These are phyloP conservation scores for Achaetomium macrosporum DNA, from an alignment of 2,329 filamentous ascomycete genomes.

Conservation along the genomic window DNA sequence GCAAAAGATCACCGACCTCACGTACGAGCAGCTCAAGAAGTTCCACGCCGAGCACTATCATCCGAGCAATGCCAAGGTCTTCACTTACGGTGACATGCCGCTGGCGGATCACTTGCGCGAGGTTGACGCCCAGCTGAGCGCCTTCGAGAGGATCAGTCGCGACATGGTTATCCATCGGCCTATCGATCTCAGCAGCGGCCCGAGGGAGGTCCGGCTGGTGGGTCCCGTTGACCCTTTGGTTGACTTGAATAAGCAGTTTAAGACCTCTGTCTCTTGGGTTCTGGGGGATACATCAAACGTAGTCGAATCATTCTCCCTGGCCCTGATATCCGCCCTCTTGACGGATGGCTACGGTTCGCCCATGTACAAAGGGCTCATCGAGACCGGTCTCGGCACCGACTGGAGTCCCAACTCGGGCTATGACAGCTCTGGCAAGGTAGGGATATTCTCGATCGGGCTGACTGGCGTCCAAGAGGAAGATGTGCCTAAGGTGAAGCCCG, in stretches of 20 bases:
- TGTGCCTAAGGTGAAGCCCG: slow-evolving; percentile 68
- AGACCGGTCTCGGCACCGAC: slow-evolving; percentile 83
- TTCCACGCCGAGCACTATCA: slow-evolving; percentile 95
- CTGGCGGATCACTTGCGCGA: slow-evolving; percentile 74
- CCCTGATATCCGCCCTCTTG: slow-evolving; percentile 74
- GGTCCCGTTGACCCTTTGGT: slow-evolving; percentile 86
- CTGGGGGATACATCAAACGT: slow-evolving; percentile 77
- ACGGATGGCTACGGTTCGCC: slow-evolving; percentile 95
- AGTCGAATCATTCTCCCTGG: slow-evolving; percentile 81
- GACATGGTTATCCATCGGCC: slow-evolving; percentile 73
- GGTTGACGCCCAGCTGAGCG: slow-evolving; percentile 65
- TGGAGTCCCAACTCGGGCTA: slow-evolving; percentile 95
- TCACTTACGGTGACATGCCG: slow-evolving; percentile 93
- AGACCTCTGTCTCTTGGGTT: slow-evolving; percentile 91
- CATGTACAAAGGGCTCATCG: slow-evolving; percentile 80
- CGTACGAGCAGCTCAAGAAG: slow-evolving; percentile 78
- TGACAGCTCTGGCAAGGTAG: slow-evolving; percentile 68
- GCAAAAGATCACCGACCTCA: slow-evolving; percentile 91
- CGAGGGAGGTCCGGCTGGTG: slow-evolving; percentile 62
- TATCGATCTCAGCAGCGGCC: slow-evolving; percentile 61
- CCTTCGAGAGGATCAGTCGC: slow-evolving; percentile 64
- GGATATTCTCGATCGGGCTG: slow-evolving; percentile 84
- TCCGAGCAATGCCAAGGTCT: slow-evolving; percentile 91
- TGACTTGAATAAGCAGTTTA: slow-evolving; percentile 79
- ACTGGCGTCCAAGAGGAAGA: slow-evolving; percentile 83